These are phyloP conservation scores for Blastomyces silverae DNA, from an alignment of 2,329 filamentous ascomycete species.

Conservation along the genomic window DNA sequence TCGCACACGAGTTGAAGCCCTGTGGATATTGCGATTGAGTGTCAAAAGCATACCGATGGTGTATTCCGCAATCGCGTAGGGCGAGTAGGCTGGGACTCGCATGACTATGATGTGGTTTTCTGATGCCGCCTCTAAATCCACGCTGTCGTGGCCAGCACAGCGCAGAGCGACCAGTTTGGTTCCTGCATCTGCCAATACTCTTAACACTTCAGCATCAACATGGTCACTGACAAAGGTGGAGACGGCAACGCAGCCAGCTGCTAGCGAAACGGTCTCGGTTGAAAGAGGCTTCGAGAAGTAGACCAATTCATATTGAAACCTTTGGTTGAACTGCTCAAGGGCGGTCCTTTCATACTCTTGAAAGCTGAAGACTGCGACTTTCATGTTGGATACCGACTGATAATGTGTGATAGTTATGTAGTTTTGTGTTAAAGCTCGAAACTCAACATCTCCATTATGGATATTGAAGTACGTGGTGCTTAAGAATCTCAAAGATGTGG, in stretches of 20 bases:
- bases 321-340: conserved; percentile 42
- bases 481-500: no score
- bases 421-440: neutral
- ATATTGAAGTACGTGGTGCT: no score
- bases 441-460: neutral
- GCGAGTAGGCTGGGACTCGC: conserved; percentile 62
- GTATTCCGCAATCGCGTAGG: conserved; percentile 64
- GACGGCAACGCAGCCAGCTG: conserved; percentile 49
- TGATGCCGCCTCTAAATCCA: conserved; percentile 54
- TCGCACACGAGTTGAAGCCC: conserved; percentile 60
- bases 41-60: conserved; percentile 61
- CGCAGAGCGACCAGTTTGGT: conserved; percentile 56
- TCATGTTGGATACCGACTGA: conserved; percentile 36
- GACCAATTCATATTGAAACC: conserved; percentile 42
- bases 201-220: conserved; percentile 48
- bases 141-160: conserved; percentile 63
- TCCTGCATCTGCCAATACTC: conserved; percentile 45
- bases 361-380: conserved; percentile 58
- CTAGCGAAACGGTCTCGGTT: conserved; percentile 51
- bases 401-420: neutral
- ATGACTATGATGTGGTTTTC: conserved; percentile 54
- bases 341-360: conserved; percentile 58
- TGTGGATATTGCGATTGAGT: conserved; percentile 60
- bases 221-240: conserved; percentile 64
- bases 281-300: conserved; percentile 56